phyloP scores from a whole-genome alignment of 2,329 filamentous ascomycete species.

The Aaosphaeria arxii region DNA sequence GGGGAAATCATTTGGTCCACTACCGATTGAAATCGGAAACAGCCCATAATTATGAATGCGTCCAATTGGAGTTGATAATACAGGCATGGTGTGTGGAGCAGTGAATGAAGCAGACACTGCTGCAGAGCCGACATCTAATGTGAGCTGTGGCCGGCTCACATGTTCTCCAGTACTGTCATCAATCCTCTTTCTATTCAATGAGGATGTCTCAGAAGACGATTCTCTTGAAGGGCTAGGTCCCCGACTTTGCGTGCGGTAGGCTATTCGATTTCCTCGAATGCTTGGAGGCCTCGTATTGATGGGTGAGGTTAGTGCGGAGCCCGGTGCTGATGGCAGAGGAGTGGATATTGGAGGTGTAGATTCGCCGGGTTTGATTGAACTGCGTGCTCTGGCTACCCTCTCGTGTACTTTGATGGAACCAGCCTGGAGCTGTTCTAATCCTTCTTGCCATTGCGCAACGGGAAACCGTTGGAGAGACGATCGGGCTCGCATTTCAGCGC shows the following conservation, averaged over 20 bases:
- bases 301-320: slow-evolving; percentile 10
- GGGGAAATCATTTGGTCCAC: background rate
- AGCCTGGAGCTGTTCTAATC: slow-evolving; percentile 60
- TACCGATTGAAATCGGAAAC: slow-evolving; percentile 3
- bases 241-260: slow-evolving; percentile 10
- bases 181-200: background rate
- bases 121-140: background rate
- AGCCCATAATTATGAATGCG: slow-evolving; percentile 6
- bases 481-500: slow-evolving; percentile 62
- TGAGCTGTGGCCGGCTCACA: slow-evolving; percentile 5
- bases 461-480: slow-evolving; percentile 66
- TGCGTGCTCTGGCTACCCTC: slow-evolving; percentile 19
- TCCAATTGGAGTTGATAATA: slow-evolving; percentile 1
- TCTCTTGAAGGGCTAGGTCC: slow-evolving; percentile 12
- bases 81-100: slow-evolving; percentile 2
- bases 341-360: slow-evolving; percentile 4
- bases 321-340: slow-evolving; percentile 13
- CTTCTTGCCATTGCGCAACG: slow-evolving; percentile 64
- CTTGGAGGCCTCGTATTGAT: slow-evolving; percentile 11
- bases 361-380: background rate
- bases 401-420: slow-evolving; percentile 58
- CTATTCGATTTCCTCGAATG: slow-evolving; percentile 9
- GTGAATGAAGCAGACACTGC: slow-evolving; percentile 3
- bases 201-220: background rate
- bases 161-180: background rate